phyloP scores from a whole-genome alignment of 2,329 filamentous ascomycete genomes.

The Talaromyces sp. region DNA sequence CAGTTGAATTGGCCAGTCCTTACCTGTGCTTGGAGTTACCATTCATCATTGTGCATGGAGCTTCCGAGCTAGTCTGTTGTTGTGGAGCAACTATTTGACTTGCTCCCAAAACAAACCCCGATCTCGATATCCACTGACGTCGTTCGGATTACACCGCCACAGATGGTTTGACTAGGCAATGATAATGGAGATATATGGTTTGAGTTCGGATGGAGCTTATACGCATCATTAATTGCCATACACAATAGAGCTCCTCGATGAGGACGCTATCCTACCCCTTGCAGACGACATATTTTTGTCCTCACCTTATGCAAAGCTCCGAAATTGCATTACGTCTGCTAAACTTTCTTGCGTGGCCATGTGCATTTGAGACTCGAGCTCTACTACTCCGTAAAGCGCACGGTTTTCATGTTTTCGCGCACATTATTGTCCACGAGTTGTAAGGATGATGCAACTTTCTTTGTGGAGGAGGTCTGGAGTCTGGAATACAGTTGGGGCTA shows the following conservation, averaged over 20 bases:
- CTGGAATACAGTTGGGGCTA: neutral
- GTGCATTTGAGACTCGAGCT: neutral
- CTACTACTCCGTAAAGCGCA: neutral
- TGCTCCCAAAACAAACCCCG: neutral
- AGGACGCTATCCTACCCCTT: neutral
- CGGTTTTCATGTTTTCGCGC: neutral
- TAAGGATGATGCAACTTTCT: neutral
- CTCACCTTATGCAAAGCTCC: neutral
- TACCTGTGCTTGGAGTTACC: neutral
- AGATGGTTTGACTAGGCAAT: neutral
- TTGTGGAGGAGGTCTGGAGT: neutral
- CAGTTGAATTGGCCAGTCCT: neutral
- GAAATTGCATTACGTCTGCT: neutral
- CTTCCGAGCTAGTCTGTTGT: conserved; percentile 1
- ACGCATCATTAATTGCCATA: no score
- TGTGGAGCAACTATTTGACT: conserved; percentile 4
- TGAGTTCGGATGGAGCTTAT: no score
- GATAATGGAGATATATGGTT: neutral
- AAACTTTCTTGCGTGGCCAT: neutral
- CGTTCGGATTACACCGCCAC: neutral
- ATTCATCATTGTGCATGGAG: neutral
- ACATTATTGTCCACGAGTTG: neutral
- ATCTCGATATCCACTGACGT: neutral
- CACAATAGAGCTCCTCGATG: no score
- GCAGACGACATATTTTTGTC: neutral